A percentile compares a stretch with the other conserved stretches of the same genome.
phyloP scores from a whole-genome alignment of 1,284 basidiomycete species.

The Pterulicium gracile region DNA sequence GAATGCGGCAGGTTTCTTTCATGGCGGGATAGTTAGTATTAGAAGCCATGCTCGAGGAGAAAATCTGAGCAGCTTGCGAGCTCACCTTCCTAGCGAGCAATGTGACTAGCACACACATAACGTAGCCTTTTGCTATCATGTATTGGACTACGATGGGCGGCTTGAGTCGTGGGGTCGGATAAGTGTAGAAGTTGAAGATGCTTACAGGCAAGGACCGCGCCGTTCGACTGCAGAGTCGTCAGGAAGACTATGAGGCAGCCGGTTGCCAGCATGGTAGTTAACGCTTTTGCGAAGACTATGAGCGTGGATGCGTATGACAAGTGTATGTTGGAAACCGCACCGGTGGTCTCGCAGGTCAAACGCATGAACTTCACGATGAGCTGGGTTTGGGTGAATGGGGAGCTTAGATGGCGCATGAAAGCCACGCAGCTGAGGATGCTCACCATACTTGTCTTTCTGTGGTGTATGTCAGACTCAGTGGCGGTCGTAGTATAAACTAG shows the following conservation, averaged over 20 bases:
- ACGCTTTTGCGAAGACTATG: no score
- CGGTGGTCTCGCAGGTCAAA: neutral
- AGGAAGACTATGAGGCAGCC: neutral
- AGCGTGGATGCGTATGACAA: no score
- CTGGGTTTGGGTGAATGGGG: no score
- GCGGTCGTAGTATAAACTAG: neutral
- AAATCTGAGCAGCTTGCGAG: no score
- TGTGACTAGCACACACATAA: neutral
- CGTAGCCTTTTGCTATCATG: neutral
- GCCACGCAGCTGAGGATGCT: no score
- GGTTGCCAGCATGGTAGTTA: neutral
- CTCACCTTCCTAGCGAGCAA: neutral
- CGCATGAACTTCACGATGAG: neutral
- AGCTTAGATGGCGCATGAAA: no score
- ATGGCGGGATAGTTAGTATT: no score
- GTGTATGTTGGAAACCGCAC: neutral
- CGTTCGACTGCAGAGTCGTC: neutral
- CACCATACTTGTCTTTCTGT: no score
- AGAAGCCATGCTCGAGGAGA: no score
- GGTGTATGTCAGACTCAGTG: neutral
- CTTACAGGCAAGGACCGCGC: constrained; percentile 1
- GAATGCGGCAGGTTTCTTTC: no score
- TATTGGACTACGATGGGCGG: neutral
- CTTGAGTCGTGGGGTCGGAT: neutral
- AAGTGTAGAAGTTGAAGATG: neutral